Conservation (phyloP, 192 early-diverging fungal species). For the Umbelopsis sp. region DNA sequence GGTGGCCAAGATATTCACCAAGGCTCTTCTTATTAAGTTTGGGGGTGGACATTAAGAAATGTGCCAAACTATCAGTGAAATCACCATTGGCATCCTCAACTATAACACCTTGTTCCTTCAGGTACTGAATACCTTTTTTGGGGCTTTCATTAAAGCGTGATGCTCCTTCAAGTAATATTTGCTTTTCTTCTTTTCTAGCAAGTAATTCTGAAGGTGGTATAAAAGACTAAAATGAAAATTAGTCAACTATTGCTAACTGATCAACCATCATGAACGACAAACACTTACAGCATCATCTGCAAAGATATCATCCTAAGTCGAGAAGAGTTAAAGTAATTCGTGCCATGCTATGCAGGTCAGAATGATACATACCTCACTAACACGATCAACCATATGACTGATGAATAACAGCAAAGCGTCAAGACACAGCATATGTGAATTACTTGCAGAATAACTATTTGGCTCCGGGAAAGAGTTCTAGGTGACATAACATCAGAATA, state of each 20-base stretch:
- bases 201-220: constrained; percentile 37
- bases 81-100: constrained; percentile 46
- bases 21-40: constrained; percentile 84
- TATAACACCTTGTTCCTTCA: constrained; percentile 61
- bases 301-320: not conserved
- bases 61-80: constrained; percentile 63
- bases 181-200: constrained; percentile 71
- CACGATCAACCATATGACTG: constrained; percentile 68
- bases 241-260: not conserved
- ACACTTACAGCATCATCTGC: constrained; percentile 1
- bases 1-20: constrained; percentile 90
- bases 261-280: not conserved
- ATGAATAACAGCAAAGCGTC: constrained; percentile 76
- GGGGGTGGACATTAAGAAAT: constrained; percentile 79
- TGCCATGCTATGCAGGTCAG: not conserved
- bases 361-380: constrained; percentile 40
- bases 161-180: constrained; percentile 76
- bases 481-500: constrained; percentile 22
- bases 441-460: constrained; percentile 60
- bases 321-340: not conserved
- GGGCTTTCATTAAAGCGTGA: constrained; percentile 84
- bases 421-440: constrained; percentile 70
- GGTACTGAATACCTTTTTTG: constrained; percentile 82
- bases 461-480: constrained; percentile 79
- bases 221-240: not conserved